Evolutionary conservation across 1,139 yeast species (phyloP), one percentile per base, ranked within the genome.

Genomic region (Wickerhamomyces sp.): DNA sequence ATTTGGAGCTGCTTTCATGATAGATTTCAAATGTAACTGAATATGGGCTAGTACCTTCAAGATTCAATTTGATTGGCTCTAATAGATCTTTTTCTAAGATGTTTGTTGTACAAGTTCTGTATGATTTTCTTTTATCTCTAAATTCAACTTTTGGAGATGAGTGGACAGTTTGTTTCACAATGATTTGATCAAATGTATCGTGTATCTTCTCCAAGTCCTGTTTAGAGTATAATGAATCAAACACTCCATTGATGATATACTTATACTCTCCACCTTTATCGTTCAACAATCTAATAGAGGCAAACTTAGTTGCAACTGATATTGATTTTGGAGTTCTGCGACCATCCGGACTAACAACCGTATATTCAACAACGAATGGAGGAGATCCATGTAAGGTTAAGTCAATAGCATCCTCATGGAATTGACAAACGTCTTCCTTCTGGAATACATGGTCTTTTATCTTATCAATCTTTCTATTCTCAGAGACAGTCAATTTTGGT

Each of bases 321-420:
- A 76, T 61, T 34, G 68, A 68, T 51, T 64, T 59, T 26, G 63
- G 50, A 5, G 55, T 40, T 27, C 57, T 53, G 29, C 56, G 54
- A 31, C 87, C 89, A 56, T 66, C 69, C 4, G 96, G 94, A 39
- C 76, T 70, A 34, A 67, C 68, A 29, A 88, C 69, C 35, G 81
- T 80, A 59, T 90, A 91, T 44, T 79, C 80, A 36, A 91, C 69
- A 10, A 78, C 66, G 56, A 89, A 90, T 31, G 98, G 97, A 0
- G 85, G 73, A 6, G 76, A 67, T 1, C 96, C 96, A 39, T 67
- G 59, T 23, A 81, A 64, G 2, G 68, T 61, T 31, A 82, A 57
- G 44, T 76, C 84, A 34, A 81, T 63, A 2, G 72, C 66, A 48
- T 72, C 76, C 45, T 74, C 79, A 34, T 66, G 70, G 35, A 67